Evolutionary conservation across 768 basidiomycete genomes (phyloP).

Genomic region (Cystobasidium onofrii): DNA sequence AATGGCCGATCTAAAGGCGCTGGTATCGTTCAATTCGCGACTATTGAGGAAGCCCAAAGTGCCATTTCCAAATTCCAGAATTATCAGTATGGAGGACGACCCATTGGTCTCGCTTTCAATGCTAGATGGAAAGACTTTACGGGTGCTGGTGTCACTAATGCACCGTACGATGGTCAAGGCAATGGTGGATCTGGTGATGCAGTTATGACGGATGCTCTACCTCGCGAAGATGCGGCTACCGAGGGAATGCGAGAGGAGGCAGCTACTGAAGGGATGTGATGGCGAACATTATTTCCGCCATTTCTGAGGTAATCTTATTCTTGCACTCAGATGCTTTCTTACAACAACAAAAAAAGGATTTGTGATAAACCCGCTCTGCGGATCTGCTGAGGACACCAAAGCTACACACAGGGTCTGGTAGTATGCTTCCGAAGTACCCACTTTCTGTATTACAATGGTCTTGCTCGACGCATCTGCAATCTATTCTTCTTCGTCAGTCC

Average conservation of each 20-base stretch:
- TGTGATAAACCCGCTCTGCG: background rate
- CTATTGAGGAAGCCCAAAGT: slow-evolving; percentile 80
- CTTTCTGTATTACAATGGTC: too few relatives aligned
- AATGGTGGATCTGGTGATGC: background rate
- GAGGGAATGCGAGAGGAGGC: background rate
- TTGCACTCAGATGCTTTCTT: too few relatives aligned
- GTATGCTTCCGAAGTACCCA: background rate
- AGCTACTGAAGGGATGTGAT: background rate
- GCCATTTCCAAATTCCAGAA: slow-evolving; percentile 54
- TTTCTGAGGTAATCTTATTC: too few relatives aligned
- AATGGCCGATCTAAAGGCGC: slow-evolving; percentile 85
- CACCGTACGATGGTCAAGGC: background rate
- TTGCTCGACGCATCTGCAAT: too few relatives aligned
- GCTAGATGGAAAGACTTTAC: slow-evolving; percentile 33
- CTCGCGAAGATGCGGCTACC: background rate
- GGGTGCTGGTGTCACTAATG: background rate
- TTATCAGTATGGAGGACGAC: slow-evolving; percentile 36
- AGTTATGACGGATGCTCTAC: background rate
- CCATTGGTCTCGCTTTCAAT: slow-evolving; percentile 34
- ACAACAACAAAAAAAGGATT: too few relatives aligned
- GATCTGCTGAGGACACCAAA: background rate
- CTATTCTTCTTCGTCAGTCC: background rate
- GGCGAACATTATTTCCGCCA: too few relatives aligned
- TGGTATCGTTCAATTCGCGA: slow-evolving; percentile 89
- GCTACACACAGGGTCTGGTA: background rate